Percentiles rank a stretch among this genome's conserved stretches.
Evolutionary conservation across 441 rosid genomes (phyloP).

Genomic region (Gossypium trilobum): DNA sequence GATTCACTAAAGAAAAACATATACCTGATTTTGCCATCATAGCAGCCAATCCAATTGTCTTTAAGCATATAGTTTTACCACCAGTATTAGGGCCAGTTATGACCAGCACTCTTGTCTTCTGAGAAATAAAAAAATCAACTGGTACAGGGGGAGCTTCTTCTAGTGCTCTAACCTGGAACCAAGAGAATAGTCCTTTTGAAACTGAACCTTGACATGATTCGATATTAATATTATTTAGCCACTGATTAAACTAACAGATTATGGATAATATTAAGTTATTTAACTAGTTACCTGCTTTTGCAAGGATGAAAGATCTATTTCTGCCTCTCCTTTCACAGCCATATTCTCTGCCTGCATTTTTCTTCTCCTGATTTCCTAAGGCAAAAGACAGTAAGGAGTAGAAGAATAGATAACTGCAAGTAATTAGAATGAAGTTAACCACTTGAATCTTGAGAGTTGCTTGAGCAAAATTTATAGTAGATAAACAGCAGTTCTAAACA

Average conservation of each 20-base stretch:
- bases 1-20: not conserved
- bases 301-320: constrained; percentile 26
- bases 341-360: constrained; percentile 26
- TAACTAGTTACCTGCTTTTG: constrained; percentile 26
- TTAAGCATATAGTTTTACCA: constrained; percentile 86
- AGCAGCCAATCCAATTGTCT: constrained; percentile 88
- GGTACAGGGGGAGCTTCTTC: constrained; percentile 63
- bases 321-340: constrained; percentile 16
- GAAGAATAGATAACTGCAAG: constrained; percentile 11
- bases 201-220: not conserved
- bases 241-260: not conserved
- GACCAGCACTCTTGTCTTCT: constrained; percentile 62
- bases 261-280: not conserved
- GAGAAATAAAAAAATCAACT: constrained; percentile 57
- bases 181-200: constrained; percentile 16
- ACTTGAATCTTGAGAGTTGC: not conserved
- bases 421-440: constrained; percentile 4
- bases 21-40: constrained; percentile 97
- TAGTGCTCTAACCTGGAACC: constrained; percentile 40
- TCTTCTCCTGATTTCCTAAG: constrained; percentile 36
- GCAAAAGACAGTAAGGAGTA: constrained; percentile 7
- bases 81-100: constrained; percentile 98
- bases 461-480: not conserved
- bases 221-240: not conserved
- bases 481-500: not conserved